Evolutionary conservation across 306 rosid species (phyloP).

Genomic region (Inga leiocalycina): DNA sequence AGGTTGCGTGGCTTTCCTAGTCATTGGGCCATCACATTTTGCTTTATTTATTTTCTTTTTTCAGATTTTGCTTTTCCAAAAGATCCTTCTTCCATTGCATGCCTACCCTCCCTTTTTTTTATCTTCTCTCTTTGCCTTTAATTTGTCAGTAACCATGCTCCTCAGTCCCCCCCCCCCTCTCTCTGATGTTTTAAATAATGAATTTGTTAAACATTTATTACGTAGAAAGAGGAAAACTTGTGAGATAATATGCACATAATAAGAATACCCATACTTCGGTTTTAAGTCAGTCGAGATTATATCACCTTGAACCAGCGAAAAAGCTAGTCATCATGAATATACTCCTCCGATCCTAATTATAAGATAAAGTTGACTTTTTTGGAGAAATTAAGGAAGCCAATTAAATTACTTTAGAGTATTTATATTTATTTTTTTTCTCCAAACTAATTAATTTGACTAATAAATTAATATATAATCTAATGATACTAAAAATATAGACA

Average conservation of each 20-base stretch:
- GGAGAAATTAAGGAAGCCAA: too few relatives aligned
- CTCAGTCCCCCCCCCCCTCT: background rate
- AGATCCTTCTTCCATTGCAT: constrained; percentile 8
- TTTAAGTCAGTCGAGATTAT: background rate
- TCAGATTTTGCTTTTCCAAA: constrained; percentile 10
- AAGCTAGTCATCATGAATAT: background rate
- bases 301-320: background rate
- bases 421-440: too few relatives aligned
- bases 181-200: background rate
- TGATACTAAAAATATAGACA: too few relatives aligned
- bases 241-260: background rate
- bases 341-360: too few relatives aligned
- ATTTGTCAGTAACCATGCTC: background rate
- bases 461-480: too few relatives aligned
- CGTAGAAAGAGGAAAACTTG: background rate
- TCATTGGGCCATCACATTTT: constrained; percentile 2
- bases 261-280: background rate
- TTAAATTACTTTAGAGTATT: too few relatives aligned
- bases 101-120: background rate
- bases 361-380: too few relatives aligned
- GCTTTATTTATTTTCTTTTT: constrained; percentile 16
- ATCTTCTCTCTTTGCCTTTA: constrained; percentile 1
- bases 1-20: background rate
- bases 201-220: background rate
- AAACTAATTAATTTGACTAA: too few relatives aligned